phyloP scores from a whole-genome alignment of 208 protist species.

The Acanthamoeba culbertsoni region DNA sequence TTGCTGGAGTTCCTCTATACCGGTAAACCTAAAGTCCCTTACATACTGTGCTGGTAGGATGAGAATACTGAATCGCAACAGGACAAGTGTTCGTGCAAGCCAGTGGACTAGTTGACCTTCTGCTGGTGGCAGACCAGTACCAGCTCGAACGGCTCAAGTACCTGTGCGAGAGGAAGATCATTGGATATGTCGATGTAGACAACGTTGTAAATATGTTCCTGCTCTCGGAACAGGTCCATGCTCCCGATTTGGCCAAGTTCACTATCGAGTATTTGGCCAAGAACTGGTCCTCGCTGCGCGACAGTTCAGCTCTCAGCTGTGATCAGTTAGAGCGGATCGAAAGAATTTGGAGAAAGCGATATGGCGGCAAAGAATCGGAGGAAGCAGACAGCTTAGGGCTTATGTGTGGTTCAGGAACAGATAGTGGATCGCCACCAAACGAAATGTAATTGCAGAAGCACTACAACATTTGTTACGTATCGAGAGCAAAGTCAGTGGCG shows the following conservation, averaged over 20 bases:
- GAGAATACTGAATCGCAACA: too few relatives aligned
- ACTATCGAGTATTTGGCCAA: slow-evolving; percentile 43
- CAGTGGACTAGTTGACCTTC: not conserved
- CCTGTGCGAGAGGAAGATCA: slow-evolving; percentile 39
- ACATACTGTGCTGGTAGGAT: not conserved
- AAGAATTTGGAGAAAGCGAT: not conserved
- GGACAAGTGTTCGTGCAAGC: slow-evolving; percentile 32
- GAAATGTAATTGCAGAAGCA: too few relatives aligned
- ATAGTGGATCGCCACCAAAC: too few relatives aligned
- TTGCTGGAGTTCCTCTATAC: slow-evolving; percentile 32
- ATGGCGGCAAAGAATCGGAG: not conserved
- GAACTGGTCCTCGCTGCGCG: not conserved
- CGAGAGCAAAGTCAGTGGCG: too few relatives aligned
- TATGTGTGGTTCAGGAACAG: not conserved
- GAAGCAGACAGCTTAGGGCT: not conserved
- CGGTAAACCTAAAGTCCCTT: too few relatives aligned
- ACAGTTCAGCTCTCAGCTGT: not conserved
- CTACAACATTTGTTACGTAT: too few relatives aligned
- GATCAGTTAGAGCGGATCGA: not conserved
- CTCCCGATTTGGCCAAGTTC: not conserved
- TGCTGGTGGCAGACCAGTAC: slow-evolving; percentile 24
- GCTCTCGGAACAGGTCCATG: slow-evolving; percentile 12
- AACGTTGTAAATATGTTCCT: not conserved
- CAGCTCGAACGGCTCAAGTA: slow-evolving; percentile 53
- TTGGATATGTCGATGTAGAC: slow-evolving; percentile 12